Evolutionary conservation across 495 filamentous ascomycete genomes (phyloP).

Genomic region (Hypoxylon subgilvum): DNA sequence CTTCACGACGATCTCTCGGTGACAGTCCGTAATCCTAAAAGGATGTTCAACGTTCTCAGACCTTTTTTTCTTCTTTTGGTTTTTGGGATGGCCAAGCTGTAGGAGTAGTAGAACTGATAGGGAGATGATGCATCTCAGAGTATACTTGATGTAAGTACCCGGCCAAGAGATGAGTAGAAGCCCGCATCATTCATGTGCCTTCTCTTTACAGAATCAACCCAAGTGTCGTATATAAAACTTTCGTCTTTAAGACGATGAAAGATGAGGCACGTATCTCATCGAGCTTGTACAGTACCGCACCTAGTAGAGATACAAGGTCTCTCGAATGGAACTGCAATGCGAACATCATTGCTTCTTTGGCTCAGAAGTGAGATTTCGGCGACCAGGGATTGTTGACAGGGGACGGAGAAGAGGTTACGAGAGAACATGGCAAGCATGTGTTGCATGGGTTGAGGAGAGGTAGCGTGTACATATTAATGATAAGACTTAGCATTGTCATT

Average conservation of each 20-base stretch:
- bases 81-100: too few species aligned
- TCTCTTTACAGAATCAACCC: too few species aligned
- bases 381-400: conserved; percentile 21
- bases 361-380: conserved; percentile 31
- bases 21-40: conserved; percentile 24
- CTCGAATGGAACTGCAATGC: conserved; percentile 26
- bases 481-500: too few species aligned
- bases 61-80: too few species aligned
- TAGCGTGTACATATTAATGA: background rate
- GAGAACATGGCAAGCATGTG: conserved; percentile 38
- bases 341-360: conserved; percentile 33
- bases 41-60: conserved; percentile 1
- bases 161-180: too few species aligned
- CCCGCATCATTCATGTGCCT: too few species aligned
- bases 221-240: too few species aligned
- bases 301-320: conserved; percentile 21
- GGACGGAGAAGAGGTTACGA: conserved; percentile 28
- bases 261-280: too few species aligned
- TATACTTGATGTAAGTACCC: too few species aligned
- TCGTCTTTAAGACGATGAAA: too few species aligned
- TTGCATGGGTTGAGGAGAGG: conserved; percentile 8
- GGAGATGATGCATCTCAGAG: conserved; percentile 1
- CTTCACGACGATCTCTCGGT: conserved; percentile 38
- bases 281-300: too few species aligned
- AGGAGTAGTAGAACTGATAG: too few species aligned